Conservation (phyloP, 2,329 filamentous ascomycete genomes). For the Fusarium guadeloupense region DNA sequence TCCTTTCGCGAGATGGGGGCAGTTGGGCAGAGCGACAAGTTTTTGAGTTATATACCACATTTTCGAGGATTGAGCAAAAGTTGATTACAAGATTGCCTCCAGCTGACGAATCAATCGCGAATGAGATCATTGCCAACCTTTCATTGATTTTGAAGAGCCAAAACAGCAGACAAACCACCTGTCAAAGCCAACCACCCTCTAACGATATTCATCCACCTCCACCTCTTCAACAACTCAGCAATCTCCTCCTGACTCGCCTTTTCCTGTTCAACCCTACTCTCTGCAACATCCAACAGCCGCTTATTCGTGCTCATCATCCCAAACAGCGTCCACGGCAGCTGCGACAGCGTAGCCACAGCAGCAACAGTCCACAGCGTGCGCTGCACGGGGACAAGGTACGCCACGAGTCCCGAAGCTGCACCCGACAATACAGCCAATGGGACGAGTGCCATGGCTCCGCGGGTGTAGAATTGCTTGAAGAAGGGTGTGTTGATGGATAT, state of each 20-base stretch:
- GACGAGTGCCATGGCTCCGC: conserved; percentile 18
- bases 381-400: conserved; percentile 29
- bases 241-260: conserved; percentile 24
- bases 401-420: conserved; percentile 21
- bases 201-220: conserved; percentile 36
- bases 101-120: background rate
- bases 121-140: too few relatives aligned
- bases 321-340: conserved; percentile 28
- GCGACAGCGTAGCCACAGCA: conserved; percentile 18
- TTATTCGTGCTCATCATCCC: conserved; percentile 34
- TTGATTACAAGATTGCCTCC: background rate
- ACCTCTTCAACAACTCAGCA: conserved; percentile 19
- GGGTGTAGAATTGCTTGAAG: conserved; percentile 33
- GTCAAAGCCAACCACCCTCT: conserved; percentile 24
- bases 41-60: background rate
- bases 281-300: conserved; percentile 19
- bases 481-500: conserved; percentile 24
- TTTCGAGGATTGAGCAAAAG: background rate
- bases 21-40: background rate
- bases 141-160: conserved; percentile 17
- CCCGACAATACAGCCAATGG: conserved; percentile 21
- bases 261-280: conserved; percentile 15
- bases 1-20: background rate
- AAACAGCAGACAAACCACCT: conserved; percentile 26
- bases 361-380: conserved; percentile 18